Evolutionary conservation across 1,284 basidiomycete genomes (phyloP).

Genomic region (Cryptococcus sp.): DNA sequence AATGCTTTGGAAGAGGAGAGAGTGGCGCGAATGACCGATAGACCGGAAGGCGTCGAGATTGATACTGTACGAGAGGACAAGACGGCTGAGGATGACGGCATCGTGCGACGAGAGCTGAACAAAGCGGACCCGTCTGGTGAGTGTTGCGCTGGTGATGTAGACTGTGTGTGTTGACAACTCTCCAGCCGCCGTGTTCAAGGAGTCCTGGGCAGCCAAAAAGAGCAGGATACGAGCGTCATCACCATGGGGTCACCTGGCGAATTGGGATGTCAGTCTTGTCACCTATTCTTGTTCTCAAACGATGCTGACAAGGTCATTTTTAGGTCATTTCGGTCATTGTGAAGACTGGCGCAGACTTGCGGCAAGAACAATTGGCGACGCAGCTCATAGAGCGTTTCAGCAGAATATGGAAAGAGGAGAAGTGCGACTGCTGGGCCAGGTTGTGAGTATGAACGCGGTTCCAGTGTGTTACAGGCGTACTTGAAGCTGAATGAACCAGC

Average conservation of each 20-base stretch:
- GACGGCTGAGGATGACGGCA: conserved; percentile 82
- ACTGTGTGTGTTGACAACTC: neutral
- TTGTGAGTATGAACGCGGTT: conserved; percentile 63
- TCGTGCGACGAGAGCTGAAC: conserved; percentile 89
- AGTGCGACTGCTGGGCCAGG: conserved; percentile 84
- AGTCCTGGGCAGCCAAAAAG: conserved; percentile 94
- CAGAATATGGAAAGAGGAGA: conserved; percentile 92
- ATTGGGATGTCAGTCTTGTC: conserved; percentile 56
- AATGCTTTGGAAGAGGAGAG: conserved; percentile 92
- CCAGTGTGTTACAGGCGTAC: neutral
- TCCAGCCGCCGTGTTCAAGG: conserved; percentile 78
- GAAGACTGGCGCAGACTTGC: conserved; percentile 94
- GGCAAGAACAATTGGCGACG: conserved; percentile 96
- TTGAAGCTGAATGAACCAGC: conserved; percentile 32
- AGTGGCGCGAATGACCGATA: conserved; percentile 88
- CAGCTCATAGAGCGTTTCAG: conserved; percentile 93
- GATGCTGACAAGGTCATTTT: neutral
- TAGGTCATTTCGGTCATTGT: conserved; percentile 92
- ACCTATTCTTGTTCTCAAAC: neutral
- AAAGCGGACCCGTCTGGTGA: conserved; percentile 92
- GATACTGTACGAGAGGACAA: conserved; percentile 52
- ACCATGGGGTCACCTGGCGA: conserved; percentile 92
- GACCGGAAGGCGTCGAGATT: conserved; percentile 62
- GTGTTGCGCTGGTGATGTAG: conserved; percentile 11
- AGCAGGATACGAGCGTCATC: conserved; percentile 87